phyloP scores from a whole-genome alignment of 2,329 filamentous ascomycete genomes.

The Dothideomycetes sp. region DNA sequence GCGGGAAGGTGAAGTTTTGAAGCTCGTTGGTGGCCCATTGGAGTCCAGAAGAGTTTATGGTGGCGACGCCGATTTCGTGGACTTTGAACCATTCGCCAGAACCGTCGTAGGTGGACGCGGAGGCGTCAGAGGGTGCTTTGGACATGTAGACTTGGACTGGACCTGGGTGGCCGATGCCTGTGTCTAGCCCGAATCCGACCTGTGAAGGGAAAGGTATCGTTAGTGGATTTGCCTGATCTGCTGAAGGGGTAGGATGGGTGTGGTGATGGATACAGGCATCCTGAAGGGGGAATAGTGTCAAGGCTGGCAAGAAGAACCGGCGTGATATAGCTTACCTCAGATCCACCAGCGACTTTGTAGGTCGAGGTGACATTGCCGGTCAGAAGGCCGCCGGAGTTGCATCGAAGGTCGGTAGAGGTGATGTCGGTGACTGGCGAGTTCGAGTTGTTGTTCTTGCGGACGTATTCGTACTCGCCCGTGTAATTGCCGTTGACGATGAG shows the following conservation, averaged over 20 bases:
- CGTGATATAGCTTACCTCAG: not conserved
- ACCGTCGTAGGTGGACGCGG: conserved; percentile 10
- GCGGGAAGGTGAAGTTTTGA: conserved; percentile 16
- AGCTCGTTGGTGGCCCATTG: conserved; percentile 10
- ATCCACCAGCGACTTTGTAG: conserved; percentile 5
- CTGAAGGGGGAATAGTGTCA: too few relatives aligned
- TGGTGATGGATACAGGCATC: not conserved
- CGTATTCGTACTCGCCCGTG: conserved; percentile 35
- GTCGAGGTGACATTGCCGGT: conserved; percentile 17
- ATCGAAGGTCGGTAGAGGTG: conserved; percentile 21
- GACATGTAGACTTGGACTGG: conserved; percentile 16
- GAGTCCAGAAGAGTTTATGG: conserved; percentile 6
- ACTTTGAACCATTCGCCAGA: conserved; percentile 15
- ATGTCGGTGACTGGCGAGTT: conserved; percentile 26
- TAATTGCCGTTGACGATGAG: conserved; percentile 32
- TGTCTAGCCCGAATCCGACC: conserved; percentile 14
- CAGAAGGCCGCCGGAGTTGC: conserved; percentile 22
- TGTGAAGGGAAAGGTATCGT: too few relatives aligned
- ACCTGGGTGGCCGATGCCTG: conserved; percentile 15
- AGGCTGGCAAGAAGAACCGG: too few relatives aligned
- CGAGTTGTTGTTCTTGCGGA: conserved; percentile 32
- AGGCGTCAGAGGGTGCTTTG: conserved; percentile 11
- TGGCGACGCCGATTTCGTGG: conserved; percentile 7
- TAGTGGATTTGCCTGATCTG: too few relatives aligned
- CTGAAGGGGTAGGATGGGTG: too few relatives aligned